These are phyloP conservation scores for Phytophthora meadii DNA, from an alignment of 352 stramenopile species.

Conservation along the genomic window DNA sequence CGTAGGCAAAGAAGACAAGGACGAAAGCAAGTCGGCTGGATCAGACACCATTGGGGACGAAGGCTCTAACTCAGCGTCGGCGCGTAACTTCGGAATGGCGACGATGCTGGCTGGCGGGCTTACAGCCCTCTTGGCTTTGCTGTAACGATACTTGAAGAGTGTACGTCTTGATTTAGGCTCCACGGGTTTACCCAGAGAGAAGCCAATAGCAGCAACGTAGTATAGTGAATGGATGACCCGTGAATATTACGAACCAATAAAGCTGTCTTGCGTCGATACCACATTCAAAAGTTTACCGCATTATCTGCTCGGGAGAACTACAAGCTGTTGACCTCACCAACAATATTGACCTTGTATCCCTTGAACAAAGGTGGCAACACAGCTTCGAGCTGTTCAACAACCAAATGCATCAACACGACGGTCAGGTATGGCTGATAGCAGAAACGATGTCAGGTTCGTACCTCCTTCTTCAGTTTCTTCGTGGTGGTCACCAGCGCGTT, in stretches of 20 bases:
- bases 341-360: conserved; percentile 82
- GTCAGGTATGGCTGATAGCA: conserved; percentile 8
- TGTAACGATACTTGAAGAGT: conserved; percentile 14
- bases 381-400: conserved; percentile 54
- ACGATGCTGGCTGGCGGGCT: conserved; percentile 18
- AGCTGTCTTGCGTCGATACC: conserved; percentile 16
- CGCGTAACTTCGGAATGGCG: conserved; percentile 16
- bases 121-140: conserved; percentile 23
- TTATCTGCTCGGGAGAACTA: conserved; percentile 28
- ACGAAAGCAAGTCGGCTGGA: conserved; percentile 20
- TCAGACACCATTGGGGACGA: conserved; percentile 23
- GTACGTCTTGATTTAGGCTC: conserved; percentile 4
- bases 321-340: conserved; percentile 82
- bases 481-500: conserved; percentile 53
- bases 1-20: conserved; percentile 25
- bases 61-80: conserved; percentile 19
- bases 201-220: conserved; percentile 14
- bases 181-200: neutral
- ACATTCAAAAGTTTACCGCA: neutral
- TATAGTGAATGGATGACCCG: conserved; percentile 20
- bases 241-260: conserved; percentile 29
- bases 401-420: neutral
- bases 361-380: conserved; percentile 73
- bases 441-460: conserved; percentile 26
- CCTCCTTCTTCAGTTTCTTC: conserved; percentile 77